Evolutionary conservation across 306 rosid genomes (phyloP).

Genomic region (Datisca glomerata): DNA sequence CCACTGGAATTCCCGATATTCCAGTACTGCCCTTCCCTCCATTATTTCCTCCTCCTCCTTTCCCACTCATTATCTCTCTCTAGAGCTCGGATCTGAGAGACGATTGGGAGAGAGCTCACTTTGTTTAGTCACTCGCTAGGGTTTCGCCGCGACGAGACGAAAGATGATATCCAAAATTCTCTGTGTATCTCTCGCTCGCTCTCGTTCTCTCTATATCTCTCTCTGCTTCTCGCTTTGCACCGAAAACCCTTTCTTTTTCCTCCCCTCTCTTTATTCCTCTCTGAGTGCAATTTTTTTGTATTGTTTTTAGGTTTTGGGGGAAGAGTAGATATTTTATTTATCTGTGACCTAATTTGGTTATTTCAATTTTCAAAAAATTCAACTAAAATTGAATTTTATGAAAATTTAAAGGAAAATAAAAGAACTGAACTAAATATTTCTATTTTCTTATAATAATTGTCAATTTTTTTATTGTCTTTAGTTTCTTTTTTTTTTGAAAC

Average conservation of each 20-base stretch:
- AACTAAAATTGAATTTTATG: too few species aligned
- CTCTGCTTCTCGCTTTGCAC: slow-evolving; percentile 10
- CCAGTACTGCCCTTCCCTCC: slow-evolving; percentile 45
- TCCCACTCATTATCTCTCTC: slow-evolving; percentile 55
- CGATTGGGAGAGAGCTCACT: slow-evolving; percentile 9
- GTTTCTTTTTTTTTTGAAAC: too few species aligned
- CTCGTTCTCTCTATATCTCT: slow-evolving; percentile 1
- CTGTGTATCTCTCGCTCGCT: slow-evolving; percentile 8
- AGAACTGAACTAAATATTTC: too few species aligned
- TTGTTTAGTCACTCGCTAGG: slow-evolving; percentile 16
- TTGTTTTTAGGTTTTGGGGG: background rate
- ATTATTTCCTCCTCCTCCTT: slow-evolving; percentile 31
- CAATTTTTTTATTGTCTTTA: too few species aligned
- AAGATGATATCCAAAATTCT: slow-evolving; percentile 3
- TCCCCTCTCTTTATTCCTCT: slow-evolving; percentile 6
- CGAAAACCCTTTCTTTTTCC: slow-evolving; percentile 27
- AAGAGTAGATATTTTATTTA: too few species aligned
- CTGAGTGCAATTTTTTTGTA: background rate
- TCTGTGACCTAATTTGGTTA: too few species aligned
- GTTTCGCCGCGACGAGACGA: slow-evolving; percentile 44
- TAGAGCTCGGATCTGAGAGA: slow-evolving; percentile 34
- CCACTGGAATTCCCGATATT: slow-evolving; percentile 61
- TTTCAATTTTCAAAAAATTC: too few species aligned
- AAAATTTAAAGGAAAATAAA: too few species aligned
- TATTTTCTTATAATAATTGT: too few species aligned